Evolutionary conservation across 352 stramenopile species (phyloP), one percentile per base, ranked within the genome.

Genomic region (Globisporangium okanoganense): DNA sequence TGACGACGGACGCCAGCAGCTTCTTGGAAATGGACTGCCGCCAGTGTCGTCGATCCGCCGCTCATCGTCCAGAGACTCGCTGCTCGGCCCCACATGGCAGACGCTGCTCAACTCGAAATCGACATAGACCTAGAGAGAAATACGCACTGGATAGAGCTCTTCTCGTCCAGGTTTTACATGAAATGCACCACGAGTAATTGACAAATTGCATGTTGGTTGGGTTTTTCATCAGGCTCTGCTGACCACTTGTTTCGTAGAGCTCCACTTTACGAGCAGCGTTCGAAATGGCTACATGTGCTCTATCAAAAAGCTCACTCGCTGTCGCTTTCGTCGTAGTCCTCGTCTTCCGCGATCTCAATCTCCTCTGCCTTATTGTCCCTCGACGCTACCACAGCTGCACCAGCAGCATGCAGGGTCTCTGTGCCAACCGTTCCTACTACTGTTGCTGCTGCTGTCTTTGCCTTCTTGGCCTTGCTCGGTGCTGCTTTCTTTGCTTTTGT

Each of bases 281-380:
- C 3, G 6, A 4, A 27, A 62, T 48, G 31, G 33, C 44, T 55
- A 14, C n/a, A 33, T 16, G 25, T 56, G 9, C 18, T 22, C 29
- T 10, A 7, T 58, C 38, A 57, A n/a, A 20, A 81, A 74, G 50
- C 75, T 63, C 53, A 70, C 9, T 90, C 81, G 55, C 79, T 88
- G 18, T 90, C 82, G 55, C 82, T 92, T 53, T 85, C 80, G 47
- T 92, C 82, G 51, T 92, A 90, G 60, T 89, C 61, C 27, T 88
- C 79, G 56, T 92, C 82, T 49, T 92, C 79, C 27, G 84, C 71
- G 49, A 92, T 80, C 14, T 67, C 45, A 45, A 80, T 43, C 33
- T 27, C 18, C 16, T 54, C 25, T 2, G 27, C 16, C 27, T 27
- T 54, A 16, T 54, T 54, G 48, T 4, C 48, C 8, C 48, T 40